Conservation (phyloP, 176 grass and related monocot species). For the Juncus effusus region DNA sequence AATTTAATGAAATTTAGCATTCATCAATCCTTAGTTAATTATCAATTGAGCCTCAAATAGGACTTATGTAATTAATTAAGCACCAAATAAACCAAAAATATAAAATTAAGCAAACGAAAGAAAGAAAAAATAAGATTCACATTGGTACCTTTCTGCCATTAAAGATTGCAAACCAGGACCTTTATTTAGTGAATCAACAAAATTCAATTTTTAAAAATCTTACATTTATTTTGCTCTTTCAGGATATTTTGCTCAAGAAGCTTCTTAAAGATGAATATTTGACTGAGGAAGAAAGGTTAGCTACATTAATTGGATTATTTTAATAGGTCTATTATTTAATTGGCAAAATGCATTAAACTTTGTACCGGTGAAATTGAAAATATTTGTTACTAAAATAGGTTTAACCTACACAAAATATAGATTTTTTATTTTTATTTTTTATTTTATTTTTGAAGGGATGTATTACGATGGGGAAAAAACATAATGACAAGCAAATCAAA, state of each 20-base stretch:
- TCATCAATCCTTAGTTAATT: constrained; percentile 12
- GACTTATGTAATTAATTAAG: neutral
- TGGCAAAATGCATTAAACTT: neutral
- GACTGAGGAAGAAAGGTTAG: constrained; percentile 92
- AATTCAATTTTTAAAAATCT: too few species aligned
- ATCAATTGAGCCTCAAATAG: constrained; percentile 17
- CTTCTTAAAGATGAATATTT: constrained; percentile 86
- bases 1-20: neutral
- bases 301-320: neutral
- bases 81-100: neutral
- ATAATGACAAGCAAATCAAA: constrained; percentile 89
- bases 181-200: neutral
- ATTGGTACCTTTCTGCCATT: too few species aligned
- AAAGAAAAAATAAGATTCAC: too few species aligned
- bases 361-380: neutral
- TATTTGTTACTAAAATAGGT: neutral
- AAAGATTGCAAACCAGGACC: neutral
- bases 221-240: constrained; percentile 14
- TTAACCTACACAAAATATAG: too few species aligned
- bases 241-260: constrained; percentile 94
- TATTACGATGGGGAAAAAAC: constrained; percentile 94
- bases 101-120: too few species aligned
- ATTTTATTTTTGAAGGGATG: constrained; percentile 47
- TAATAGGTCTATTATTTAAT: neutral
- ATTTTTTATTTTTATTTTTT: neutral